Percentiles rank a stretch among this genome's conserved stretches.
phyloP scores from a whole-genome alignment of 1,284 basidiomycete species.

The Marasmius tenuissimus region DNA sequence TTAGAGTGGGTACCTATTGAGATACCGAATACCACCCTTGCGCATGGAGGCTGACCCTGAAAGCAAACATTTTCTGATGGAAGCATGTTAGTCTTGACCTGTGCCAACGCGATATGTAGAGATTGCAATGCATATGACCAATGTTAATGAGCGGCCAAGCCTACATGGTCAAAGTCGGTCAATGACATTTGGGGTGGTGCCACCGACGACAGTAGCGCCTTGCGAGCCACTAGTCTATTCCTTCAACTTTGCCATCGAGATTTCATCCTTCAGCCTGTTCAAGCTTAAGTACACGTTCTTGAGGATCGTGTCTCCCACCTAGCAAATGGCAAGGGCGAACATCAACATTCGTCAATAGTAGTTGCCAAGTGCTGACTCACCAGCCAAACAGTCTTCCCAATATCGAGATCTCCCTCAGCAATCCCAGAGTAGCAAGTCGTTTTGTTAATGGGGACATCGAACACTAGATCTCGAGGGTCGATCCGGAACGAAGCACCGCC shows the following conservation, averaged over 20 bases:
- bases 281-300: constrained; percentile 71
- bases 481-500: constrained; percentile 61
- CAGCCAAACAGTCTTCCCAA: constrained; percentile 57
- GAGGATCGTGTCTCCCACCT: constrained; percentile 58
- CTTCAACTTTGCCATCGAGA: constrained; percentile 51
- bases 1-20: too few relatives aligned
- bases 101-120: too few relatives aligned
- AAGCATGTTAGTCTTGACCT: too few relatives aligned
- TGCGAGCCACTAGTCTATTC: neutral
- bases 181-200: too few relatives aligned
- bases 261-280: constrained; percentile 54
- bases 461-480: constrained; percentile 64
- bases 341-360: neutral
- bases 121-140: too few relatives aligned
- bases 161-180: too few relatives aligned
- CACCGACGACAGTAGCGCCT: neutral
- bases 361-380: constrained; percentile 28
- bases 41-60: too few relatives aligned
- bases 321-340: constrained; percentile 22
- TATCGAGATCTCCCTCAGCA: constrained; percentile 48
- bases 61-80: too few relatives aligned
- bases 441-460: constrained; percentile 54
- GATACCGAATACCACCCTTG: too few relatives aligned
- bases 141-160: too few relatives aligned
- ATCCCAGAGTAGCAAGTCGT: constrained; percentile 75